Base-by-base conservation (phyloP, 176 grass and related monocot genomes). In the Cocos nucifera region DNA sequence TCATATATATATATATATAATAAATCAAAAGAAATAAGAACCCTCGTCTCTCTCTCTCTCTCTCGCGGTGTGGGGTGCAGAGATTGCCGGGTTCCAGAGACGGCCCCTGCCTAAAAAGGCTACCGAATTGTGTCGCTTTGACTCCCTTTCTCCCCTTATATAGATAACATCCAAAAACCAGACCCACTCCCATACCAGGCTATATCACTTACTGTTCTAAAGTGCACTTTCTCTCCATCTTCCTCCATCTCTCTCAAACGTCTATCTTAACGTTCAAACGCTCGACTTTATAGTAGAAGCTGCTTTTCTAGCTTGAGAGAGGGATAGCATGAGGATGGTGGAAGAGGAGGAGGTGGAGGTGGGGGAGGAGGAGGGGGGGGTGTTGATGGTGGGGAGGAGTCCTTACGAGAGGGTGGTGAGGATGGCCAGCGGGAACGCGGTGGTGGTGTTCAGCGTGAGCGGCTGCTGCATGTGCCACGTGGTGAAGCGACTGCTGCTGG, bases 401-500 rank as follows among this genome's bases (percentile, higher is more conserved):
- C 52, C 65, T 49, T 98, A 88, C 70, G 93, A 98, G 75, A 67
- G 70, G 12, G 79, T 98, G 62, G 73, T 73, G 15, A 66, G 81
- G 25, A 88, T 92, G 93, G 93, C 87, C 6, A 30, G 81, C 73
- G 85, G 74, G 15, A 98, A 85, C 70, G 93, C 93, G 2, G 87
- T 98, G 53, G 93, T 98, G 22, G 87, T 92, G 60, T 98, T 98
- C 87, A 81, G 93, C 66, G 70, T 83, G 2, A 98, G 79, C 63
- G 76, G 78, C 14, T 98, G 93, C 82, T 98, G 93, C 93, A 98
- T 98, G 93, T 88, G 93, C 79, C 87, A 98, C 63, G 93, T 88
- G 0, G 87, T 92, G 3, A 92, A 98, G 83, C 87, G 81, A 15
- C 81, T 98, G 4, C 84, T 98, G 2, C 78, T 98, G 0, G 93